Conservation (phyloP, 2,329 filamentous ascomycete species). For the Cryphonectria nitschkei region DNA sequence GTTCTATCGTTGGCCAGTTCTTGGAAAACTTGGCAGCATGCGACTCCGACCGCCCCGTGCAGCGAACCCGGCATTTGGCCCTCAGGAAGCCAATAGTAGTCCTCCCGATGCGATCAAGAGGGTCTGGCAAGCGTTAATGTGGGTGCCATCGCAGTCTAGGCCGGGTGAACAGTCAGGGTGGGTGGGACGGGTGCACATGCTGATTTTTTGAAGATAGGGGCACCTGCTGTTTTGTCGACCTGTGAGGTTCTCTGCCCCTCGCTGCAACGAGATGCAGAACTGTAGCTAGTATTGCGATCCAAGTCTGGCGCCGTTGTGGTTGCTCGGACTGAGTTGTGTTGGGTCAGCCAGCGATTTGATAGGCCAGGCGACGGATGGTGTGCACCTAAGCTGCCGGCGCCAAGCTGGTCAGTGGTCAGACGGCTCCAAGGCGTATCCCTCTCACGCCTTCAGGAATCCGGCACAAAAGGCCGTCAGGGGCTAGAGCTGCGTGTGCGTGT, state of each 20-base stretch:
- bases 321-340: slow-evolving; percentile 5
- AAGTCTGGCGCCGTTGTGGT: neutral
- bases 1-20: slow-evolving; percentile 11
- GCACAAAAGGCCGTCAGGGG: neutral
- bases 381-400: slow-evolving; percentile 17
- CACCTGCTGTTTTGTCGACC: neutral
- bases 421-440: neutral
- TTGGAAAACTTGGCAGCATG: slow-evolving; percentile 13
- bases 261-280: neutral
- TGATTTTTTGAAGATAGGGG: too few species aligned
- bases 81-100: slow-evolving; percentile 3
- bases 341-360: neutral
- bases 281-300: neutral
- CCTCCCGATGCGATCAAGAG: slow-evolving; percentile 14
- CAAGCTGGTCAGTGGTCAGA: slow-evolving; percentile 13
- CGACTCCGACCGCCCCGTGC: slow-evolving; percentile 16
- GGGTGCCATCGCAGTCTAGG: slow-evolving; percentile 27
- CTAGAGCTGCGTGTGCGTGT: neutral
- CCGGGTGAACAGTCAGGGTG: slow-evolving; percentile 4
- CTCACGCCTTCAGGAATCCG: neutral
- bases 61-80: slow-evolving; percentile 16
- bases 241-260: neutral
- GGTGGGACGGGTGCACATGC: neutral
- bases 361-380: slow-evolving; percentile 16
- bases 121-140: slow-evolving; percentile 18